phyloP scores from a whole-genome alignment of 169 alveolate species.

The Cystoisospora suis region DNA sequence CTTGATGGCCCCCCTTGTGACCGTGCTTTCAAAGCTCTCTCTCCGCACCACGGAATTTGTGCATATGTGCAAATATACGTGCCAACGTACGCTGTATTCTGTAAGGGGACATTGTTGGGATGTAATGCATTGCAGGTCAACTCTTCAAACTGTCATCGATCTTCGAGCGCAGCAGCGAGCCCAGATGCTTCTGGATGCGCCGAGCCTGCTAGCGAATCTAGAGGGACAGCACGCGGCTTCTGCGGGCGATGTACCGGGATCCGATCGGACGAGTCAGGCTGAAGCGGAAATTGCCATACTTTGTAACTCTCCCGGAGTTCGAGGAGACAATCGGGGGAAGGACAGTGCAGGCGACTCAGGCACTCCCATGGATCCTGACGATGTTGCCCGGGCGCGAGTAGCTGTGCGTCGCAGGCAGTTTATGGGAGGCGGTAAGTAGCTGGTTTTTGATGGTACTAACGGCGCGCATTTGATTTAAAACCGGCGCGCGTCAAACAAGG shows the following conservation, averaged over 20 bases:
- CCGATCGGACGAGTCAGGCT: background rate
- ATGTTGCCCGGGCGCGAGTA: background rate
- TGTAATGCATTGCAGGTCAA: background rate
- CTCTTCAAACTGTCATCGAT: slow-evolving; percentile 9
- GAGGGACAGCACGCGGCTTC: background rate
- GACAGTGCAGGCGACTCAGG: background rate
- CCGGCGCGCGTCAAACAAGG: too few relatives aligned
- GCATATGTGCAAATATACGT: background rate
- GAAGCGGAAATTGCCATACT: background rate
- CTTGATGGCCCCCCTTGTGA: too few relatives aligned
- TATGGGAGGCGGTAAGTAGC: slow-evolving; percentile 44
- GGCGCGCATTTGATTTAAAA: too few relatives aligned
- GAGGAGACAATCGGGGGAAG: background rate
- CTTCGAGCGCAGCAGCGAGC: slow-evolving; percentile 29
- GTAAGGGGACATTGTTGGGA: background rate
- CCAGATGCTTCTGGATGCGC: background rate
- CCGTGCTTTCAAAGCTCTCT: too few relatives aligned
- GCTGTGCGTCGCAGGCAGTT: slow-evolving; percentile 30
- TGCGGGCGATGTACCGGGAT: background rate
- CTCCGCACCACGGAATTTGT: too few relatives aligned
- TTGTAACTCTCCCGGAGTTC: background rate
- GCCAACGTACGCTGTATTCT: background rate
- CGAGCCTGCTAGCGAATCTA: background rate
- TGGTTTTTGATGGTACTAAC: too few relatives aligned
- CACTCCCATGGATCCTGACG: background rate